A percentile compares a stretch with the other conserved stretches of the same genome.
phyloP scores from a whole-genome alignment of 208 protist genomes.

The Leptomonas pyrrhocoris region DNA sequence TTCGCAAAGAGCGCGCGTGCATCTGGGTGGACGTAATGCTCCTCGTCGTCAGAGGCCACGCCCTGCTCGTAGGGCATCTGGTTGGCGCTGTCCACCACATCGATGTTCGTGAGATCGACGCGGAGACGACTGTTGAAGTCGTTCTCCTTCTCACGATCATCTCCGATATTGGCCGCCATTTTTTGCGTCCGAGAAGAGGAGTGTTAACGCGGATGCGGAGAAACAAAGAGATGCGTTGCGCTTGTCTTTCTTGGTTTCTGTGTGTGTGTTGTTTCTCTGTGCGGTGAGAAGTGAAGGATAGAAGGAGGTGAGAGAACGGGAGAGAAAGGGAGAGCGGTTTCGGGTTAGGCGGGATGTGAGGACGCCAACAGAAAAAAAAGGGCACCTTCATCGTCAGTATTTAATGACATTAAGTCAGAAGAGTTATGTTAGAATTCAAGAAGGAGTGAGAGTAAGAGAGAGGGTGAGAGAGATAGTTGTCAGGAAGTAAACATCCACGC shows the following conservation, averaged over 20 bases:
- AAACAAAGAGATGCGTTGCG: not conserved
- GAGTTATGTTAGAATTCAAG: no score
- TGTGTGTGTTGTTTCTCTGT: not conserved
- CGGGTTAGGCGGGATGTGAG: no score
- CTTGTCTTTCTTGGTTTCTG: not conserved
- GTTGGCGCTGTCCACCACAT: constrained; percentile 20
- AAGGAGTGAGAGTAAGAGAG: no score
- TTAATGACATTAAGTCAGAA: no score
- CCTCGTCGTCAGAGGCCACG: constrained; percentile 2
- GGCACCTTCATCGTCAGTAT: no score
- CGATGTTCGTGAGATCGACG: constrained; percentile 29
- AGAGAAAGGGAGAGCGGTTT: not conserved
- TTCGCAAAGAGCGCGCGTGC: constrained; percentile 34
- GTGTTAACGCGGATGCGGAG: not conserved
- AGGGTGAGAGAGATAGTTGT: no score
- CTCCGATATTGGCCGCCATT: constrained; percentile 22
- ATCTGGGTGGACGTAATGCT: constrained; percentile 38
- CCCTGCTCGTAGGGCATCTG: not conserved
- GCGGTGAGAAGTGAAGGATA: not conserved
- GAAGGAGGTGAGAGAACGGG: not conserved
- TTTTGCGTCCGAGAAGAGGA: not conserved
- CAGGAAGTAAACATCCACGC: no score
- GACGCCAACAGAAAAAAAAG: no score
- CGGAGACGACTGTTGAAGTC: constrained; percentile 30
- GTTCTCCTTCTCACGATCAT: constrained; percentile 31